Base-by-base conservation (phyloP, 495 filamentous ascomycete species). In the Trypethelium eluteriae region DNA sequence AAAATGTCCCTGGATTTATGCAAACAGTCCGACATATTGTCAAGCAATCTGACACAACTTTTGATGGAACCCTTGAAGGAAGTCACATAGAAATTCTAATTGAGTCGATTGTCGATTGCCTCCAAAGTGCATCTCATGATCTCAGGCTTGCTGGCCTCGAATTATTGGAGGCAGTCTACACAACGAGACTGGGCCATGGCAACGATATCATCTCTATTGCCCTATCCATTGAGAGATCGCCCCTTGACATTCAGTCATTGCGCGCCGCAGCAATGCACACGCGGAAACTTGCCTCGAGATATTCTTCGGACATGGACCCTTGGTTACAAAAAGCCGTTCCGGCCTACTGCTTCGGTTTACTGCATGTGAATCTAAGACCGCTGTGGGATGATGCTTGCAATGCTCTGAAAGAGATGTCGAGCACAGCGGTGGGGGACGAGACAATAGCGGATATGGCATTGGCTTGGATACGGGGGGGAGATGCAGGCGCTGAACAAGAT, bases 261-360 rank as follows among this genome's bases (percentile, higher is more conserved):
- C 84, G 94, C 18, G 82, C 84, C 2, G 79, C 94, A 18, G 85
- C 90, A 7, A 93, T 97, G 82, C 87, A 93, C 65, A 83, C 95
- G 49, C 88, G 94, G 41, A 91, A 89, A 69, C 82, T 98, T 39
- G 80, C 85, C 59, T 73, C 83, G 66, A 70, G 88, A 70, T 89
- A 85, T 76, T 72, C 84, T 64, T 74, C 79, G 75, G 71, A 83
- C 62, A 70, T 78, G 32, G 81, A 82, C 62, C 81, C 80, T 12
- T 92, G 88, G 87, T 79, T 96, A 71, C 78, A 83, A 39, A 81
- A 80, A 69, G 81, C 93, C 5, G 81, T 97, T 38, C 89, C 92
- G 1, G 80, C 86, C 14, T 97, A 92, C 70, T 88, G 89, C 71
- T 97, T 97, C 73, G 93, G 93, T 50, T 83, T 97, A 70, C 84